Evolutionary conservation across 768 basidiomycete species (phyloP), one percentile per base, ranked within the genome.

Genomic region (Termitomyces sp.): DNA sequence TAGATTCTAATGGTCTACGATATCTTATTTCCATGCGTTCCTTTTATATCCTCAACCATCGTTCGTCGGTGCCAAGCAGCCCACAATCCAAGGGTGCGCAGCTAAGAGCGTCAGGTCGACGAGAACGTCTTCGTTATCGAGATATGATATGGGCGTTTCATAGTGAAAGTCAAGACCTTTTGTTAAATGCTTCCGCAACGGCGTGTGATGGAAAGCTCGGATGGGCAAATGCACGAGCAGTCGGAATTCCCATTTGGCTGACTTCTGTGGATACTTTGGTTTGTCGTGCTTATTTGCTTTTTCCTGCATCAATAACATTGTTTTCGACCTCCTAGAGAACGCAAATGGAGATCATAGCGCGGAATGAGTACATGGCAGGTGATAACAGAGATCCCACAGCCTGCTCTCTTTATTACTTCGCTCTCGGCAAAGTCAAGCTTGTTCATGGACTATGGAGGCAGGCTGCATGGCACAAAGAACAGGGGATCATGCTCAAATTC

Each of bases 121-220:
- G 92, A 67, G 86, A 89, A 68, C 83, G 93, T n/a, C 80, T 96
- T 51, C 86, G 92, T 22, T 95, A 91, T 73, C 86, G 97, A 38
- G 96, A 99, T 72, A 93, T 98, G 78, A 81, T 98, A 32, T 99
- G 96, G 96, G 96, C 96, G 0, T 96, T 90, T 71, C 91, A 97
- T 67, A 97, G 95, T 69, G 94, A 97, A 73, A 92, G 88, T 68
- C 95, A 99, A 68, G 93, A 91, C 18, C 72, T 98, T 49, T 73
- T 99, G 5, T 72, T 97, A 56, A 77, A 81, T 32, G 86, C 89
- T 4, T 90, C 91, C 2, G 81, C 81, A 16, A 75, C 81, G 4
- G 88, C 90, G 13, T 96, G 92, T 67, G 83, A 84, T 40, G 89
- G 87, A 0, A 96, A 92, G 75, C 92, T 98, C 88, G 73, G 84